Percentiles rank a stretch among this genome's conserved stretches.
Evolutionary conservation across 2,329 filamentous ascomycete species (phyloP).

Genomic region (Botrytis pseudocinerea): DNA sequence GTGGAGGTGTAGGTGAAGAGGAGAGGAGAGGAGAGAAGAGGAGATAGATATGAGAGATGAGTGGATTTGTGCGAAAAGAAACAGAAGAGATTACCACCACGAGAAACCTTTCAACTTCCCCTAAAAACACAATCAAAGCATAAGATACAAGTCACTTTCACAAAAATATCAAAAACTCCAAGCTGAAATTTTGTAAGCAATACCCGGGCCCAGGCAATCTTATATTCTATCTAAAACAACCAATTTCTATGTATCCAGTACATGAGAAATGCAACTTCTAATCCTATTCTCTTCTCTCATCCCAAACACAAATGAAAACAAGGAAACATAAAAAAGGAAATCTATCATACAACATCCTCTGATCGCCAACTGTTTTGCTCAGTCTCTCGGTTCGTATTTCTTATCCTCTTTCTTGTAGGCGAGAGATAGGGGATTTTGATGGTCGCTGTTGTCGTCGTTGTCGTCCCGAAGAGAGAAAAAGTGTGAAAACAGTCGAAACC

Average conservation of each 20-base stretch:
- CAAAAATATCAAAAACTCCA: not conserved
- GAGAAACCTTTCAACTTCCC: too few species aligned
- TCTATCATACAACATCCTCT: not conserved
- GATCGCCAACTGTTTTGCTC: not conserved
- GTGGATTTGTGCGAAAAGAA: too few species aligned
- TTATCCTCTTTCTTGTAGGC: not conserved
- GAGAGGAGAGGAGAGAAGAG: rapidly evolving
- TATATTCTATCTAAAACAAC: not conserved
- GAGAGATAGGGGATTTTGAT: not conserved
- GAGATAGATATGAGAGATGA: not conserved
- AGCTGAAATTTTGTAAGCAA: not conserved
- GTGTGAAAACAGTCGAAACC: not conserved
- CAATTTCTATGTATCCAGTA: not conserved
- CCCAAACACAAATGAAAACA: not conserved
- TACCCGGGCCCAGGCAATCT: not conserved
- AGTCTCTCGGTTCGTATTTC: not conserved
- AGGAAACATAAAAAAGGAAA: not conserved
- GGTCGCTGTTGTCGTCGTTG: not conserved
- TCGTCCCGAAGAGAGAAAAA: not conserved
- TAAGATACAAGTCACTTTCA: not conserved
- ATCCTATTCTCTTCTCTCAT: not conserved
- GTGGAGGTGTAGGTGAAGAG: too few species aligned
- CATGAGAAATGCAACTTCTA: not conserved
- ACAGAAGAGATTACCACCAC: not conserved
- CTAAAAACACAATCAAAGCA: not conserved